Conservation (phyloP, 768 basidiomycete species). For the Leccinum arenicola region DNA sequence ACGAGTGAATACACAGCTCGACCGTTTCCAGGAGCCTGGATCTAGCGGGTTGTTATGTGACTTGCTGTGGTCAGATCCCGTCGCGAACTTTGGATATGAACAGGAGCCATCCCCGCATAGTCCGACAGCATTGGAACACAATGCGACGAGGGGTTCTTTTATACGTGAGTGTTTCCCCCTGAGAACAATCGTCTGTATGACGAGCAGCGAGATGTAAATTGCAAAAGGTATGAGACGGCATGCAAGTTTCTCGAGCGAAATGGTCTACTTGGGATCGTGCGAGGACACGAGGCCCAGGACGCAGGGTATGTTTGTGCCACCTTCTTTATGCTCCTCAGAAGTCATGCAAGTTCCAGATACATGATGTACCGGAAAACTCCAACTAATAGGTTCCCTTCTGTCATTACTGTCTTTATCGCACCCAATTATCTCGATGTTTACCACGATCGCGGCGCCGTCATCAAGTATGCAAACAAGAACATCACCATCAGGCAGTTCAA, state of each 20-base stretch:
- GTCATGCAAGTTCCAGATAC: conserved; percentile 46
- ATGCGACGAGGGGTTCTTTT: conserved; percentile 88
- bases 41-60: conserved; percentile 92
- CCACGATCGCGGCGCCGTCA: conserved; percentile 93
- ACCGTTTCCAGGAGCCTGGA: conserved; percentile 93
- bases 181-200: not conserved
- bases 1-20: conserved; percentile 50
- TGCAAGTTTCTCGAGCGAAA: conserved; percentile 94
- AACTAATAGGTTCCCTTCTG: conserved; percentile 92
- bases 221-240: conserved; percentile 74
- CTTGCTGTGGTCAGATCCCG: conserved; percentile 94
- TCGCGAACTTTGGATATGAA: conserved; percentile 85
- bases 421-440: conserved; percentile 98
- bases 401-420: conserved; percentile 97
- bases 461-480: conserved; percentile 97
- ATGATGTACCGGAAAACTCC: conserved; percentile 96
- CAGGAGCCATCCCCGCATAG: conserved; percentile 49
- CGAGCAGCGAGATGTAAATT: not conserved
- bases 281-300: conserved; percentile 98
- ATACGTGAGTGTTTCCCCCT: conserved; percentile 59
- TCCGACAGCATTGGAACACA: conserved; percentile 68
- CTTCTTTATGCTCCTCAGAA: not conserved
- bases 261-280: conserved; percentile 84
- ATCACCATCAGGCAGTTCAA: conserved; percentile 94
- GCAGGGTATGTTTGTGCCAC: conserved; percentile 61